Evolutionary conservation across 371 early-diverging fungal genomes (phyloP).

Genomic region (Blakeslea trispora): DNA sequence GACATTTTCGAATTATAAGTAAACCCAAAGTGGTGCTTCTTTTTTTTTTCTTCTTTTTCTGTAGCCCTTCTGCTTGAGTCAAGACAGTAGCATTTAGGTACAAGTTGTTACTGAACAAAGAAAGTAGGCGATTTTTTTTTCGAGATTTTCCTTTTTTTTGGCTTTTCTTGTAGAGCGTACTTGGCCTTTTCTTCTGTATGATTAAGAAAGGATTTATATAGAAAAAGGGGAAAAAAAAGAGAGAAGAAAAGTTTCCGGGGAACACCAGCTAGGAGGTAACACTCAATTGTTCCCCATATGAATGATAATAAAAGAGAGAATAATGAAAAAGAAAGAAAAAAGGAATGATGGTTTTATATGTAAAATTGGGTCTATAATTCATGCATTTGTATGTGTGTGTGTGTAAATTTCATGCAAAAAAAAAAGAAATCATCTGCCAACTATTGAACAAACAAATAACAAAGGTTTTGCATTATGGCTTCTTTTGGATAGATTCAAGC

Average conservation of each 20-base stretch:
- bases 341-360: not conserved
- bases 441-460: too few relatives aligned
- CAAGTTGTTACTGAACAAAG: too few relatives aligned
- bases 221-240: too few relatives aligned
- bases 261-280: slow-evolving; percentile 19
- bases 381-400: not conserved
- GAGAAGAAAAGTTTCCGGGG: slow-evolving; percentile 14
- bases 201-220: too few relatives aligned
- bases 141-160: too few relatives aligned
- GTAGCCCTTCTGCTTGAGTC: too few relatives aligned
- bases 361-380: not conserved
- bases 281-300: slow-evolving; percentile 18
- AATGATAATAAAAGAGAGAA: slow-evolving; percentile 1
- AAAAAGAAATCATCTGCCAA: too few relatives aligned
- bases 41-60: too few relatives aligned
- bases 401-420: not conserved
- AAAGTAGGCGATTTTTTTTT: too few relatives aligned
- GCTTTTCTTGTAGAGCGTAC: slow-evolving; percentile 7
- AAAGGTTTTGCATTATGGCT: not conserved
- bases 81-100: too few relatives aligned
- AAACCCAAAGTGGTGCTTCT: too few relatives aligned
- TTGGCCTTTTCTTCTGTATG: slow-evolving; percentile 12
- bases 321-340: not conserved
- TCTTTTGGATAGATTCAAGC: not conserved
- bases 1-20: not conserved